Percentiles rank a stretch among this genome's conserved stretches.
phyloP scores from a whole-genome alignment of 768 basidiomycete species.

The Mycena galericulata region DNA sequence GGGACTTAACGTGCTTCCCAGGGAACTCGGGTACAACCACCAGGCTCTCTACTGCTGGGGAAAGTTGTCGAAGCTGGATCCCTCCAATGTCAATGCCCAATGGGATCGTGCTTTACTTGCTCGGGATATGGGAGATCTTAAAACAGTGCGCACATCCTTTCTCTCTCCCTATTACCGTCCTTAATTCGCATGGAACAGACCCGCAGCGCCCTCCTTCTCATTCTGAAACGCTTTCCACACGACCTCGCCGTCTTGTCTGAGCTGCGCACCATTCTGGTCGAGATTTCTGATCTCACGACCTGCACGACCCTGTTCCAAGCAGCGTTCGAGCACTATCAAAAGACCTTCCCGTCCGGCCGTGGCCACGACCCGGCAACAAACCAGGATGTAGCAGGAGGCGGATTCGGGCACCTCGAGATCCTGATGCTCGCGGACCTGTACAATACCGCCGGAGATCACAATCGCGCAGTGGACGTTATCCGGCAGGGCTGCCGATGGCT shows the following conservation, averaged over 20 bases:
- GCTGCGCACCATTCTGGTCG: constrained; percentile 81
- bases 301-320: constrained; percentile 79
- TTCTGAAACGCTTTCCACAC: constrained; percentile 83
- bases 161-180: background rate
- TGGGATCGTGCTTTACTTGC: constrained; percentile 92
- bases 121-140: constrained; percentile 78
- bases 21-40: constrained; percentile 78
- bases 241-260: constrained; percentile 85
- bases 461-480: constrained; percentile 75
- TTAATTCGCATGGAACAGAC: constrained; percentile 53
- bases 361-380: constrained; percentile 46
- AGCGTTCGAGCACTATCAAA: constrained; percentile 80
- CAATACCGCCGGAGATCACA: constrained; percentile 76
- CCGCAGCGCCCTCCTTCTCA: constrained; percentile 71
- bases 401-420: constrained; percentile 77
- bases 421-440: constrained; percentile 88
- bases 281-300: constrained; percentile 72
- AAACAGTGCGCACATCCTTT: constrained; percentile 60
- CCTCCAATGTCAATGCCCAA: constrained; percentile 86
- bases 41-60: constrained; percentile 94
- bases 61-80: constrained; percentile 84
- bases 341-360: constrained; percentile 57
- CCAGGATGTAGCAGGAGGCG: constrained; percentile 55
- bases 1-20: constrained; percentile 38
- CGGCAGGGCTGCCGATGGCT: constrained; percentile 89